Base-by-base conservation (phyloP, 306 rosid species). In the Comarum palustre region DNA sequence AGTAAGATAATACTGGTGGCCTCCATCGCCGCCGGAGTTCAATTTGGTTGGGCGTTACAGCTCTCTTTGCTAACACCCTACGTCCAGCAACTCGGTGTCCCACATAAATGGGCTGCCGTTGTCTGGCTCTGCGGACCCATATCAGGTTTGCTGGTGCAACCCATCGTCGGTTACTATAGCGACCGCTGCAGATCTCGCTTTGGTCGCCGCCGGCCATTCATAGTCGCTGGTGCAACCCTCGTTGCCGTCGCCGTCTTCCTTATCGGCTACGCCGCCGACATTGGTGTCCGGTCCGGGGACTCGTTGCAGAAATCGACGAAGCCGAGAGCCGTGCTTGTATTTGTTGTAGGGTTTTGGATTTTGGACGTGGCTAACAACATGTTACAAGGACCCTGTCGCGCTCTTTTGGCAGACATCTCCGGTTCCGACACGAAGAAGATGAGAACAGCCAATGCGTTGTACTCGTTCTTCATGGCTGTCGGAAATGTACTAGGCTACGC, bases 121-220 rank as follows among this genome's bases (percentile, higher is more conserved):
- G 32, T 55, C 61, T 55, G 61, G 61, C 61, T 55, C 2, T 55
- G 61, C 61, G 61, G 61, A 15, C 61, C 61, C 16, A 24, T 55
- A 17, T 55, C 61, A 6, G 32, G 61, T 24, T 55, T 55, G 32
- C 32, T 55, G 15, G 61, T 55, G 32, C 61, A 55, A 55, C 61
- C 61, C 17, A 55, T 55, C 61, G 61, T 55, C 1, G 61, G 61
- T 55, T 55, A 55, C 32, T 55, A 24, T 4, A 55, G 61, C 15
- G 61, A 55, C 61, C 31, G 61, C 12, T 55, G 61, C 17, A 55
- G 5, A 4, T 55, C 32, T 11, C 61, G 61, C 14, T 55, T 55
- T 11, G 32, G 61, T 1, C 61, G 61, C 61, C 61, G 32, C 16
- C 16, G 61, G 12, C 61, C 61, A 1, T 55, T 55, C 61, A 55